A percentile compares a stretch with the other conserved stretches of the same genome.
These are phyloP conservation scores for Penicillium silybi DNA, from an alignment of 495 filamentous ascomycete species.

Conservation along the genomic window DNA sequence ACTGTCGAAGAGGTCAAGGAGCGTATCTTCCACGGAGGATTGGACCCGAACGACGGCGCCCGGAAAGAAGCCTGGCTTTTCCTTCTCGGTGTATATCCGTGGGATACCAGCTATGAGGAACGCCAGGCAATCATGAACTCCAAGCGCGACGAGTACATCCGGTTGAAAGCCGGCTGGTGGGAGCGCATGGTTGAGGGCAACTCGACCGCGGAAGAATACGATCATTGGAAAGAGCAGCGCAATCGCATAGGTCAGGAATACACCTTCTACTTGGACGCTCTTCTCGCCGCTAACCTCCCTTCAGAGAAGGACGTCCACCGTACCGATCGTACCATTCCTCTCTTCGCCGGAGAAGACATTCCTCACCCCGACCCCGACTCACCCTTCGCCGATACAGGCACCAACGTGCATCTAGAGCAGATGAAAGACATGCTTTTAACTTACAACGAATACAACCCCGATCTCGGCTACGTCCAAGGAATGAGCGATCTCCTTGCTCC, in stretches of 20 bases:
- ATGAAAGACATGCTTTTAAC: slow-evolving; percentile 99
- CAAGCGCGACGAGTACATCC: slow-evolving; percentile 87
- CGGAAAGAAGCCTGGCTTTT: slow-evolving; percentile 97
- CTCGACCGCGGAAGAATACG: slow-evolving; percentile 69
- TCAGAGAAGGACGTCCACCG: slow-evolving; percentile 97
- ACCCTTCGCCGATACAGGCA: slow-evolving; percentile 84
- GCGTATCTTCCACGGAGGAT: slow-evolving; percentile 88
- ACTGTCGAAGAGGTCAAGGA: slow-evolving; percentile 93
- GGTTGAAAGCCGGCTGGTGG: slow-evolving; percentile 95
- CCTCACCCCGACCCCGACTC: slow-evolving; percentile 98
- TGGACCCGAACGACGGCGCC: slow-evolving; percentile 84
- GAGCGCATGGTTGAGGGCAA: slow-evolving; percentile 81
- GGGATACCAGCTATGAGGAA: slow-evolving; percentile 81
- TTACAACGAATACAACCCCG: slow-evolving; percentile 94
- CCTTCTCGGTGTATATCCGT: slow-evolving; percentile 83
- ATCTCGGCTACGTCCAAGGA: slow-evolving; percentile 93
- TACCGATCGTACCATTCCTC: slow-evolving; percentile 86
- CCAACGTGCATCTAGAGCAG: slow-evolving; percentile 96
- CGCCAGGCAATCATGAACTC: slow-evolving; percentile 76
- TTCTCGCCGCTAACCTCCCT: slow-evolving; percentile 8
- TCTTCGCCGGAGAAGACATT: slow-evolving; percentile 94
- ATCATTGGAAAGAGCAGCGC: slow-evolving; percentile 95
- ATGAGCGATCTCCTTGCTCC: slow-evolving; percentile 97
- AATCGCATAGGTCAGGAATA: slow-evolving; percentile 76
- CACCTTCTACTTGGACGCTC: not conserved